Evolutionary conservation across 495 filamentous ascomycete genomes (phyloP).

Genomic region (Podospora fimiseda): DNA sequence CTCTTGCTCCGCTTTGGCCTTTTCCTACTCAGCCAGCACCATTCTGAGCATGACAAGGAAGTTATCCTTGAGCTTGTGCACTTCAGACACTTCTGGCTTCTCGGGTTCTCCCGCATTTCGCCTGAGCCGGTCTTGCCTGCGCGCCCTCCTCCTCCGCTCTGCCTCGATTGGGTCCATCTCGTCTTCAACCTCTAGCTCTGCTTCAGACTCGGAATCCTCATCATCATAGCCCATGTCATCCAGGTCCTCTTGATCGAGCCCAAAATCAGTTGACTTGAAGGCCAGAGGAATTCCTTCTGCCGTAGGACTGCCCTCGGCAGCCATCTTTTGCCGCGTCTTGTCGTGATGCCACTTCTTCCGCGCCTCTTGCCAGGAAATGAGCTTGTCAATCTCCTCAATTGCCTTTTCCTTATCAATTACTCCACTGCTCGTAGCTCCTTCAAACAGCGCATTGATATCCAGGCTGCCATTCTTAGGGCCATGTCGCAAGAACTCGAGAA

Average conservation of each 20-base stretch:
- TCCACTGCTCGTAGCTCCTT: slow-evolving; percentile 61
- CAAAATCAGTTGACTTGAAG: slow-evolving; percentile 78
- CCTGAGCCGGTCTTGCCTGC: slow-evolving; percentile 70
- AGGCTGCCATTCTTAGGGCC: slow-evolving; percentile 72
- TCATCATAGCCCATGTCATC: slow-evolving; percentile 76
- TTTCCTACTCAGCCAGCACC: slow-evolving; percentile 61
- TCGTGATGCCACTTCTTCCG: slow-evolving; percentile 95
- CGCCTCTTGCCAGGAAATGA: slow-evolving; percentile 91
- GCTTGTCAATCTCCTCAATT: slow-evolving; percentile 70
- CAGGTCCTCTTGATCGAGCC: slow-evolving; percentile 78
- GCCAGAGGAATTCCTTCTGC: slow-evolving; percentile 41
- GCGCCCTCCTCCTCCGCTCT: slow-evolving; percentile 68
- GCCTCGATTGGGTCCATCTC: slow-evolving; percentile 78
- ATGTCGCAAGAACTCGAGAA: slow-evolving; percentile 84
- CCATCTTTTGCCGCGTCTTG: slow-evolving; percentile 99
- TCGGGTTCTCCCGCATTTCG: slow-evolving; percentile 81
- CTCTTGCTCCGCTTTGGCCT: not conserved
- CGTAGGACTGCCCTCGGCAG: slow-evolving; percentile 55
- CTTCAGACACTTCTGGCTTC: slow-evolving; percentile 75
- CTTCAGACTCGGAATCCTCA: slow-evolving; percentile 61
- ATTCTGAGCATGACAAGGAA: slow-evolving; percentile 80
- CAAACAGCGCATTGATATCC: slow-evolving; percentile 90
- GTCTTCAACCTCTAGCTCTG: slow-evolving; percentile 69
- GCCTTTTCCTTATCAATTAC: slow-evolving; percentile 63
- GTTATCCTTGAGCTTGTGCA: slow-evolving; percentile 66